Evolutionary conservation across 2,329 filamentous ascomycete genomes (phyloP).

Genomic region (Penicillium italicum): DNA sequence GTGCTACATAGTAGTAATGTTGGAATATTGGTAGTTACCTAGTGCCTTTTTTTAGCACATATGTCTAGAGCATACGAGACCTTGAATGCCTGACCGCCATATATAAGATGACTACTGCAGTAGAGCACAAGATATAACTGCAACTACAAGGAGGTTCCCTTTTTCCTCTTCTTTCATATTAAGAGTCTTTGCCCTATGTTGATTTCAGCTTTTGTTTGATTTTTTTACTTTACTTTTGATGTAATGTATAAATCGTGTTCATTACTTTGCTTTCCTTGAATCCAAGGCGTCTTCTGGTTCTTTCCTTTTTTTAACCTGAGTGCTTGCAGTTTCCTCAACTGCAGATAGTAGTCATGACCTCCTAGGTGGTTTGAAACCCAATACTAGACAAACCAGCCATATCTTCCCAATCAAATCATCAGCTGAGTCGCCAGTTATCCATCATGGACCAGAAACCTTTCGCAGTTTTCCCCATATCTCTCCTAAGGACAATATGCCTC

Average conservation of each 20-base stretch:
- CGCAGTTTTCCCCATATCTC: constrained; percentile 12
- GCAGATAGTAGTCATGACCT: background rate
- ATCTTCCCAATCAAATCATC: background rate
- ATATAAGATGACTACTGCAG: background rate
- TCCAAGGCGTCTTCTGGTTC: background rate
- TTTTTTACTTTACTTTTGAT: no score
- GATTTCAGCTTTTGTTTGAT: no score
- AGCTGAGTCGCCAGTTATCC: background rate
- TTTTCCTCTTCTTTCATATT: no score
- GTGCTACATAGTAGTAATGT: no score
- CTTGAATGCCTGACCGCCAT: background rate
- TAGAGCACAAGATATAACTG: background rate
- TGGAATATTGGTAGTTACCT: no score
- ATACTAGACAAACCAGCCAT: background rate
- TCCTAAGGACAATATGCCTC: constrained; percentile 17
- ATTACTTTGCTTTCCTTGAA: no score
- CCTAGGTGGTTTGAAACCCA: background rate
- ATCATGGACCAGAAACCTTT: background rate
- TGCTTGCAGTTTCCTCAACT: background rate
- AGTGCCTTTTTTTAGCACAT: background rate
- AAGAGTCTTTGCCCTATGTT: no score
- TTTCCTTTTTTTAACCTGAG: background rate
- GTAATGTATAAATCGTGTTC: no score
- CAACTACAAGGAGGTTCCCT: background rate
- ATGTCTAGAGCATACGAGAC: background rate